A percentile compares a stretch with the other conserved stretches of the same genome.
phyloP scores from a whole-genome alignment of 2,329 filamentous ascomycete species.

The Sporothrix globosa region DNA sequence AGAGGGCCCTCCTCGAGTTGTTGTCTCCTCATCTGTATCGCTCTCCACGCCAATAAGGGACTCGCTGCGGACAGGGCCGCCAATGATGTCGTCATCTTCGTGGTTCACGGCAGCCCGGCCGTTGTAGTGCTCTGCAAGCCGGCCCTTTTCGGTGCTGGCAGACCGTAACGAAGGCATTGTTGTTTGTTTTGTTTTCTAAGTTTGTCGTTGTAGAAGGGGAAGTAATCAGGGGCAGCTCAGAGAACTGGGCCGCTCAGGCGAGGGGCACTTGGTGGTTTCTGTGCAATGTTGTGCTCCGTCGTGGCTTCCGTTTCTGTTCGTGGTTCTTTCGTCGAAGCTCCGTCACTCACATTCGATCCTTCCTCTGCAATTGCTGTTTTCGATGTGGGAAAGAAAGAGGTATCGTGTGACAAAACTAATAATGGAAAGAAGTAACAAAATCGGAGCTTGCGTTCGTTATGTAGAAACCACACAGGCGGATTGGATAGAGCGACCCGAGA shows the following conservation, averaged over 20 bases:
- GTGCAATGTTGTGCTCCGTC: not conserved
- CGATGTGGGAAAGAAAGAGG: not conserved
- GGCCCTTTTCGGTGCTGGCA: conserved; percentile 30
- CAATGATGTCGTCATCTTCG: not conserved
- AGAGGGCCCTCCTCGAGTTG: not conserved
- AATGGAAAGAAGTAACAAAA: not conserved
- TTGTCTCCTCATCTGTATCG: conserved; percentile 21
- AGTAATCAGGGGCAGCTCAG: not conserved
- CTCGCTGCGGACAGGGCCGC: conserved; percentile 20
- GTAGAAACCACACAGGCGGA: not conserved
- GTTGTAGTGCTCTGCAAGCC: conserved; percentile 29
- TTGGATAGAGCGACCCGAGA: conserved; percentile 15
- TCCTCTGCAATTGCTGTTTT: not conserved
- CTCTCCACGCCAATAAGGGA: conserved; percentile 20
- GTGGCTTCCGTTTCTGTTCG: not conserved
- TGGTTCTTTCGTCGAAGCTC: not conserved
- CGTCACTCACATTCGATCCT: not conserved
- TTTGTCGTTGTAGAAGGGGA: not conserved
- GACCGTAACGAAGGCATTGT: conserved; percentile 25
- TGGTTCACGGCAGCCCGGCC: conserved; percentile 8
- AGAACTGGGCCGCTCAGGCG: not conserved
- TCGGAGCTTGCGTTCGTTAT: not conserved
- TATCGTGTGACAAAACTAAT: not conserved
- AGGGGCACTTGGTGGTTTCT: conserved; percentile 5
- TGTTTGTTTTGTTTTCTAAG: not conserved